These are phyloP conservation scores for Akanthomyces uredinophilus DNA, from an alignment of 2,329 filamentous ascomycete species.

Conservation along the genomic window DNA sequence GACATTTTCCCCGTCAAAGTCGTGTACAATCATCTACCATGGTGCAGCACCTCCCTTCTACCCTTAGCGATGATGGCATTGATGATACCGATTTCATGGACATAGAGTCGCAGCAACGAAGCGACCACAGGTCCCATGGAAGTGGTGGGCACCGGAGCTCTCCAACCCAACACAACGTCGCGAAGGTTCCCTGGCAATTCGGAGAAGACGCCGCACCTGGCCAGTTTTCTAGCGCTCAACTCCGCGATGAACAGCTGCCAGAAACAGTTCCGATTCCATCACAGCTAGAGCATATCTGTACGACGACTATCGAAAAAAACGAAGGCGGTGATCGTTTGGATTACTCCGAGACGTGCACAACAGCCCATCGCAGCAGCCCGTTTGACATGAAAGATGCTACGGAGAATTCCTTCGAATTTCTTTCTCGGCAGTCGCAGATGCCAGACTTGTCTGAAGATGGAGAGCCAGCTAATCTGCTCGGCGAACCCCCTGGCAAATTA, in stretches of 20 bases:
- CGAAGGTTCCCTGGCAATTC: conserved; percentile 22
- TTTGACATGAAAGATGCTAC: background rate
- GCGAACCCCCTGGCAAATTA: background rate
- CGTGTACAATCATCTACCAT: background rate
- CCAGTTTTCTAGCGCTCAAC: conserved; percentile 25
- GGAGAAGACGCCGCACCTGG: conserved; percentile 17
- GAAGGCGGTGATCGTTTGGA: conserved; percentile 20
- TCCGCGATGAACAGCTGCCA: conserved; percentile 23
- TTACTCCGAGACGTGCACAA: conserved; percentile 34
- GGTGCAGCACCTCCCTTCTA: background rate
- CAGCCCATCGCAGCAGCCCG: conserved; percentile 23
- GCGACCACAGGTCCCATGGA: background rate
- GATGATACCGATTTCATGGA: conserved; percentile 16
- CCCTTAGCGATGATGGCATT: conserved; percentile 1
- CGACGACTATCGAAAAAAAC: background rate
- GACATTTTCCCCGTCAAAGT: background rate
- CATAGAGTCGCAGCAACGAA: conserved; percentile 15
- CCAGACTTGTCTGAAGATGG: background rate
- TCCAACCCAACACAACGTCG: conserved; percentile 19
- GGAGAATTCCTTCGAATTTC: background rate
- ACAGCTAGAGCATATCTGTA: background rate
- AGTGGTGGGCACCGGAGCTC: conserved; percentile 14
- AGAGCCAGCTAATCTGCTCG: background rate
- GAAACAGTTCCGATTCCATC: conserved; percentile 27
- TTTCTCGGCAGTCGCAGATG: background rate